Conservation (phyloP, 257 asterid genomes). For the Ocimum tenuiflorum region DNA sequence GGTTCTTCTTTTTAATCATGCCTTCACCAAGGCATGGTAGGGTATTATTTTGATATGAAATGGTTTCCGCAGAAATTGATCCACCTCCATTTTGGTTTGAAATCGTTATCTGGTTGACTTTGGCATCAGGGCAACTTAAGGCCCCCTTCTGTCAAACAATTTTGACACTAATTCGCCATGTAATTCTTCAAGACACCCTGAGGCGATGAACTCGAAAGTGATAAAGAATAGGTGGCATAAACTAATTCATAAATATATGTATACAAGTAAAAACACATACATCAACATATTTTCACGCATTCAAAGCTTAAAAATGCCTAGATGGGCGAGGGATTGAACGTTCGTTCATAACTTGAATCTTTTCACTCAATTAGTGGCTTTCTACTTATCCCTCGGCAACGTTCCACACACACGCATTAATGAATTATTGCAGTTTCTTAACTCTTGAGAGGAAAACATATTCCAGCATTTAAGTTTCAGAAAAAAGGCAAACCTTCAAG, state of each 20-base stretch:
- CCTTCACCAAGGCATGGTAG: slow-evolving; percentile 44
- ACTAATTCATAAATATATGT: not conserved
- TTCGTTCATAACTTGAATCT: slow-evolving; percentile 8
- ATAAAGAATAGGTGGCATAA: slow-evolving; percentile 4
- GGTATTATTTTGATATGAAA: slow-evolving; percentile 33
- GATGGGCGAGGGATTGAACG: not conserved
- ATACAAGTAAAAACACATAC: not conserved
- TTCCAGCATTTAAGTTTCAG: too few species aligned
- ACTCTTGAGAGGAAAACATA: not conserved
- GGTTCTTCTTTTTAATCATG: slow-evolving; percentile 14
- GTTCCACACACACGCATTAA: too few species aligned
- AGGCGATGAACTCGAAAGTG: not conserved
- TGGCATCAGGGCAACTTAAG: slow-evolving; percentile 57
- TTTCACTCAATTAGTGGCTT: not conserved
- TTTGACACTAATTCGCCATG: slow-evolving; percentile 31
- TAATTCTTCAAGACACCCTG: slow-evolving; percentile 33
- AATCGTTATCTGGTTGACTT: slow-evolving; percentile 50
- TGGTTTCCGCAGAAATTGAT: slow-evolving; percentile 12
- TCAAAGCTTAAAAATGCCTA: not conserved
- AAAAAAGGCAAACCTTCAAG: too few species aligned
- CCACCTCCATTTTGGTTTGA: slow-evolving; percentile 26
- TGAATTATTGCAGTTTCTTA: not conserved
- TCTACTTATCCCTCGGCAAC: too few species aligned
- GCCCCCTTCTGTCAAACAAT: slow-evolving; percentile 64
- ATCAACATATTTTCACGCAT: not conserved